Conservation (phyloP, 208 protist genomes). For the Leishmania martiniquensis region DNA sequence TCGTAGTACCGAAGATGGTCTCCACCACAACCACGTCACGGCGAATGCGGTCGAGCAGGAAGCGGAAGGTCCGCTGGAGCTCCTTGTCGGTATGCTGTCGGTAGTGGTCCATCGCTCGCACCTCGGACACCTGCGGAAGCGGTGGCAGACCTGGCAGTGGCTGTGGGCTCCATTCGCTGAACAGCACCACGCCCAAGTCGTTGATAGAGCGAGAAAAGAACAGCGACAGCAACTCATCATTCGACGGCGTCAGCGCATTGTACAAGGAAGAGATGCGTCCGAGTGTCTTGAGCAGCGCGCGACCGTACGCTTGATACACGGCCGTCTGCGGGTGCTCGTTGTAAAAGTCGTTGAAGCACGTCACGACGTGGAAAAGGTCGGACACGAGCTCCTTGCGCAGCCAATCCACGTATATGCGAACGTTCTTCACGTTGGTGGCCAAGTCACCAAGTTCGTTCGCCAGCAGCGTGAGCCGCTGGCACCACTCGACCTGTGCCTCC, state of each 20-base stretch:
- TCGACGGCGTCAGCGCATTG: constrained; percentile 65
- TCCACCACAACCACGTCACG: constrained; percentile 84
- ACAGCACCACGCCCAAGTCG: constrained; percentile 69
- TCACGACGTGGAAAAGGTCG: constrained; percentile 81
- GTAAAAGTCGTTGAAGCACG: constrained; percentile 84
- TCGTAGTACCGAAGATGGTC: constrained; percentile 79
- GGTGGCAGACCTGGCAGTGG: constrained; percentile 57
- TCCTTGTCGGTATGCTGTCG: constrained; percentile 52
- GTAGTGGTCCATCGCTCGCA: constrained; percentile 80
- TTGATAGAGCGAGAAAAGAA: constrained; percentile 79
- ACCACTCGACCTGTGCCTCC: constrained; percentile 86
- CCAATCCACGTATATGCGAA: constrained; percentile 77
- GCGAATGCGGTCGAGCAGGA: constrained; percentile 66
- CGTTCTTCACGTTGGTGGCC: constrained; percentile 54
- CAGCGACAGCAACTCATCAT: constrained; percentile 64
- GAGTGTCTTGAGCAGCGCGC: constrained; percentile 75
- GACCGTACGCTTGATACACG: constrained; percentile 67
- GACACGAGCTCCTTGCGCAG: constrained; percentile 76
- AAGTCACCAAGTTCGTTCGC: constrained; percentile 60
- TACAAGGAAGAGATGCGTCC: constrained; percentile 79
- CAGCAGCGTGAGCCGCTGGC: constrained; percentile 67
- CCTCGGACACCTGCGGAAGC: constrained; percentile 33
- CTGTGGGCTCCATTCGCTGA: constrained; percentile 71
- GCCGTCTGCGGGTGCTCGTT: constrained; percentile 52
- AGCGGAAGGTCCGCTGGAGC: constrained; percentile 61